Evolutionary conservation across 352 stramenopile species (phyloP).

Genomic region (Phytophthora macrochlamydospora): DNA sequence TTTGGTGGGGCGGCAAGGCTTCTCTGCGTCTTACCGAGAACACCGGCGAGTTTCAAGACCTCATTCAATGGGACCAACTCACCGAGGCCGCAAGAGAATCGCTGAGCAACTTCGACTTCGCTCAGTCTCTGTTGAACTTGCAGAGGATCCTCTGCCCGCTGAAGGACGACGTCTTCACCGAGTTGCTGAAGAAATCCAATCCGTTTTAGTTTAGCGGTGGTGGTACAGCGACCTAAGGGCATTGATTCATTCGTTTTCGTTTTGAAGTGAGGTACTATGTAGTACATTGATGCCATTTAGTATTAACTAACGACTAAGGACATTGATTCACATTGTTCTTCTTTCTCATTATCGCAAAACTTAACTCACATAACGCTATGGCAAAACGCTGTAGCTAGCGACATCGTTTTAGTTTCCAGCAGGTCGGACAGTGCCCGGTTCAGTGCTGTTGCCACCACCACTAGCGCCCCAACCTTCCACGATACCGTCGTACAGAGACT

Average conservation of each 20-base stretch:
- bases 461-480: constrained; percentile 18
- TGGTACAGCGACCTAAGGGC: no score
- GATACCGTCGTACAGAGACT: constrained; percentile 32
- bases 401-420: no score
- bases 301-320: no score
- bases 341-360: no score
- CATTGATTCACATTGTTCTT: no score
- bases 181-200: background rate
- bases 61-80: constrained; percentile 36
- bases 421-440: background rate
- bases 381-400: no score
- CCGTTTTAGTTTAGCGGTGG: background rate
- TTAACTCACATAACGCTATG: no score
- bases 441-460: constrained; percentile 2
- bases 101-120: background rate
- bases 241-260: no score
- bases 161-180: constrained; percentile 1
- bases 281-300: no score
- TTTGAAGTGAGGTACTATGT: no score
- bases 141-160: background rate
- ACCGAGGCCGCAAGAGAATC: constrained; percentile 25
- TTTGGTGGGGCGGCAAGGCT: constrained; percentile 16
- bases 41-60: constrained; percentile 28
- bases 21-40: constrained; percentile 25
- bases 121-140: background rate